Evolutionary conservation across 345 rosid species (phyloP), one percentile per base, ranked within the genome.

Genomic region (Raphanus raphanistrum): DNA sequence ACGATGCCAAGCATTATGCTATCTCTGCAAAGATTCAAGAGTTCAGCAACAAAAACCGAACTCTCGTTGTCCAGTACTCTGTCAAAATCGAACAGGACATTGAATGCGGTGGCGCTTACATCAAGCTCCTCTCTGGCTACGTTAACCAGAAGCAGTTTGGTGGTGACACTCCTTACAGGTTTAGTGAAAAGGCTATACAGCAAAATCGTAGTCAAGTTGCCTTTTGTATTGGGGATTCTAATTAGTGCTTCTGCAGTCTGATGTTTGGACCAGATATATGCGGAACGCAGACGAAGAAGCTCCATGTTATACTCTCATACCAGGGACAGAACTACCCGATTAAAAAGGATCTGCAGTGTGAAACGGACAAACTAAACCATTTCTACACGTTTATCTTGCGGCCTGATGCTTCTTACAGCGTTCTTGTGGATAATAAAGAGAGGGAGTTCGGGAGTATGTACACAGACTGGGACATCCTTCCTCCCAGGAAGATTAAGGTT

Each of bases 181-280:
- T 45, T 35, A 57, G 8, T 21, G 1, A 66, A 66, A 66, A 66
- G 31, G 63, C 58, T 32, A 35, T 61, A 25, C 48, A 10, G 38
- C 67, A 28, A 21, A 21, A 6, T 63, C 45, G 38, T 63, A 54
- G 48, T 13, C 50, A 55, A 63, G 60, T 55, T 36, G 28, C 16
- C 36, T 78, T 2, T n/a, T 3, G 35, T 43, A 8, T 67, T 29
- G 17, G 33, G 21, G 66, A 62, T 73, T 73, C 75, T 74, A 27
- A 54, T 25, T 29, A 48, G 55, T 57, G 13, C 59, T 65, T 52
- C 33, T 87, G 87, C 92, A 94, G 97, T 79, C 71, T 94, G 57
- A 94, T 94, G 98, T 94, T 92, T 80, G 98, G 98, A 78, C 98
- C 98, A 63, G 98, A 94, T 84, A 83, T 94, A 63, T 94, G 98